Evolutionary conservation across 2,329 filamentous ascomycete species (phyloP).

Genomic region (Fusarium secorum): DNA sequence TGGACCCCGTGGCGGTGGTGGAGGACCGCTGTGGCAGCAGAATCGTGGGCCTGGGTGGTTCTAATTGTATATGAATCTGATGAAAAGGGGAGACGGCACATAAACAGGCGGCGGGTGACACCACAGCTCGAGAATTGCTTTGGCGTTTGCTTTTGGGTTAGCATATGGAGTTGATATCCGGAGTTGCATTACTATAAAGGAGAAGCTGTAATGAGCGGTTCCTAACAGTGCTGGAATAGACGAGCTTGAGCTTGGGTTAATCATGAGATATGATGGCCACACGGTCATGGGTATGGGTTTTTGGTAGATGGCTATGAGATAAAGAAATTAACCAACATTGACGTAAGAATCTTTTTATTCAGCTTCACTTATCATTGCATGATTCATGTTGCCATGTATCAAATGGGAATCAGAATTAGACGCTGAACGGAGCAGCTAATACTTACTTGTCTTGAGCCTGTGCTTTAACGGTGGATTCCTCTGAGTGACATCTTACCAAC

Average conservation of each 20-base stretch:
- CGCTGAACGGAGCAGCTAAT: not conserved
- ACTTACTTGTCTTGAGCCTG: not conserved
- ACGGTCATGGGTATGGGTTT: constrained; percentile 13
- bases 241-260: constrained; percentile 12
- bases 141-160: not conserved
- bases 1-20: constrained; percentile 40
- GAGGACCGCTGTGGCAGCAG: constrained; percentile 62
- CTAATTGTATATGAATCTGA: constrained; percentile 44
- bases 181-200: constrained; percentile 24
- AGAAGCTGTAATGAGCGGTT: constrained; percentile 4
- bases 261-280: constrained; percentile 30
- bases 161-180: constrained; percentile 29
- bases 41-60: constrained; percentile 58
- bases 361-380: too few species aligned
- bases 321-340: constrained; percentile 5
- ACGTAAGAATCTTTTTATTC: not conserved
- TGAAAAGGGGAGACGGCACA: constrained; percentile 1
- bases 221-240: constrained; percentile 11
- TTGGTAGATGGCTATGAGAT: constrained; percentile 30
- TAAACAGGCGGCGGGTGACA: not conserved
- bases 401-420: too few species aligned
- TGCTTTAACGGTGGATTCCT: not conserved
- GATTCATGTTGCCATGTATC: too few species aligned
- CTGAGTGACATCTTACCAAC: not conserved
- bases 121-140: not conserved